Evolutionary conservation across 148 eudicot genomes (phyloP).

Genomic region (Vaccinium macrocarpon): DNA sequence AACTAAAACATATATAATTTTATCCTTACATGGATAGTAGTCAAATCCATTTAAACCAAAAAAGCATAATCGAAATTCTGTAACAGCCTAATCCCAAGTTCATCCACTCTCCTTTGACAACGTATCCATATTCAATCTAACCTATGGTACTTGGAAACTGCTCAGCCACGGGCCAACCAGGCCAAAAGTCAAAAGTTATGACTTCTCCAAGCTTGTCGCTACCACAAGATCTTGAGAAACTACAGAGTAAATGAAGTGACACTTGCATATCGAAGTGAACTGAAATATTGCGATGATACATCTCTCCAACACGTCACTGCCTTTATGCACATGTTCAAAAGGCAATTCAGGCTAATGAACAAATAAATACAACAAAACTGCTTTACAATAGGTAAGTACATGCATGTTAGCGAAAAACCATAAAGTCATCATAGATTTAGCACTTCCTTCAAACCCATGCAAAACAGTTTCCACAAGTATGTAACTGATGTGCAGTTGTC

Average conservation of each 20-base stretch:
- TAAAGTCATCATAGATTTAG: not conserved
- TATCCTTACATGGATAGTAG: too few species aligned
- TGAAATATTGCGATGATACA: not conserved
- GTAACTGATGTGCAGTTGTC: conserved; percentile 6
- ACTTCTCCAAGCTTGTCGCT: not conserved
- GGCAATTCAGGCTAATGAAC: not conserved
- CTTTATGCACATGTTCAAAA: not conserved
- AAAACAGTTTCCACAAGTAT: not conserved
- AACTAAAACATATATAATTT: too few species aligned
- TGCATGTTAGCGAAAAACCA: not conserved
- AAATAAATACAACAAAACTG: not conserved
- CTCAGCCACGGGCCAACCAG: too few species aligned
- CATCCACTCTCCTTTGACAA: too few species aligned
- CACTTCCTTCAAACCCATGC: not conserved
- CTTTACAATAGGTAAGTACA: not conserved
- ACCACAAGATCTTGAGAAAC: not conserved
- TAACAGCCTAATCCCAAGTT: too few species aligned
- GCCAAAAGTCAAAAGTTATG: too few species aligned
- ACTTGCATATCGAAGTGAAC: not conserved
- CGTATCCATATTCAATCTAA: too few species aligned
- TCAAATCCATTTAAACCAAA: too few species aligned
- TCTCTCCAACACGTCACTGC: not conserved
- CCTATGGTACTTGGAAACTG: too few species aligned
- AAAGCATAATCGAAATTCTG: too few species aligned
- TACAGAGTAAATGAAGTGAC: not conserved